phyloP scores from a whole-genome alignment of 2,329 filamentous ascomycete species.

The Lachnellula cervina region DNA sequence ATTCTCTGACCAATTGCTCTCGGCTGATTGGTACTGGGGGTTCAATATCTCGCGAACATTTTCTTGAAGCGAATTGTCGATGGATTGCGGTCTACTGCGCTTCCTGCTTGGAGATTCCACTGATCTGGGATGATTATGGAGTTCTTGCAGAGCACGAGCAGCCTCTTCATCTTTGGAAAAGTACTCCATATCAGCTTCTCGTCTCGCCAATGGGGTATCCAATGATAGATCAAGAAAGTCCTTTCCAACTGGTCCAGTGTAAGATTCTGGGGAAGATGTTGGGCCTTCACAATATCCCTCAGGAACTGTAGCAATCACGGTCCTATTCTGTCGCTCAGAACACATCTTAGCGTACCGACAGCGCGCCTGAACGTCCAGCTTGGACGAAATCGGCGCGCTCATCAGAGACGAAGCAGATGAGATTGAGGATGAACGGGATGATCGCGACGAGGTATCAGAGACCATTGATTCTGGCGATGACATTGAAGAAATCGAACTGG shows the following conservation, averaged over 20 bases:
- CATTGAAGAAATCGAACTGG: slow-evolving; percentile 56
- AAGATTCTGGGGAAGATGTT: slow-evolving; percentile 54
- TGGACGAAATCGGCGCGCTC: slow-evolving; percentile 52
- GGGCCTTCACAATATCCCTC: slow-evolving; percentile 51
- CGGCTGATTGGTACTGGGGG: slow-evolving; percentile 25
- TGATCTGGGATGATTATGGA: slow-evolving; percentile 50
- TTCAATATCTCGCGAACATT: slow-evolving; percentile 61
- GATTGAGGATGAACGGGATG: slow-evolving; percentile 61
- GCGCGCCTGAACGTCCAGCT: slow-evolving; percentile 58
- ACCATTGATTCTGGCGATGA: slow-evolving; percentile 66
- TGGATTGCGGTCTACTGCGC: slow-evolving; percentile 54
- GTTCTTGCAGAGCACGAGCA: slow-evolving; percentile 53
- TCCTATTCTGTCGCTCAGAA: slow-evolving; percentile 51
- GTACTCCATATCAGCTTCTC: slow-evolving; percentile 43
- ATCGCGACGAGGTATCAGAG: slow-evolving; percentile 51
- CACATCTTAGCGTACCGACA: slow-evolving; percentile 56
- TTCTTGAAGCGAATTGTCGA: slow-evolving; percentile 58
- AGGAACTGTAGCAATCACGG: slow-evolving; percentile 51
- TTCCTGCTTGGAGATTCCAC: slow-evolving; percentile 43
- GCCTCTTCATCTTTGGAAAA: slow-evolving; percentile 43
- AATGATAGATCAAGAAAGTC: slow-evolving; percentile 46
- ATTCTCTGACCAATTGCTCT: slow-evolving; percentile 24
- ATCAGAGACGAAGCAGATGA: slow-evolving; percentile 57
- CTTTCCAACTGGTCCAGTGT: slow-evolving; percentile 48
- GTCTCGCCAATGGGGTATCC: slow-evolving; percentile 43